phyloP scores from a whole-genome alignment of 2,329 filamentous ascomycete genomes.

The Pseudopyricularia cyperi region DNA sequence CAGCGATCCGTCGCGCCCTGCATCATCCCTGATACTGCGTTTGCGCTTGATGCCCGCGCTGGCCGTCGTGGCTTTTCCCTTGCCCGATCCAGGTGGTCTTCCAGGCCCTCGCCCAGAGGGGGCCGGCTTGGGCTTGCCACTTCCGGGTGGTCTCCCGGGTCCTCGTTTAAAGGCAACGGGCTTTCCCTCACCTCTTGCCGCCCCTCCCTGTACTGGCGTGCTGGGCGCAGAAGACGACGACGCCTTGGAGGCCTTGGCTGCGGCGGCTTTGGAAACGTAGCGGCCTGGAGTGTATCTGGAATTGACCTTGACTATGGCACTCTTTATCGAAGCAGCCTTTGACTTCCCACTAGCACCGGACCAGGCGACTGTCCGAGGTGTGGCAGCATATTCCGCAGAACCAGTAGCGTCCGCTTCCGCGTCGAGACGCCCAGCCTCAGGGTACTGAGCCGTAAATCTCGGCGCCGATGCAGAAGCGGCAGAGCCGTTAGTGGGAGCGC shows the following conservation, averaged over 20 bases:
- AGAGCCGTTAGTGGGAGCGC: slow-evolving; percentile 2
- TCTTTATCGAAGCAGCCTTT: slow-evolving; percentile 6
- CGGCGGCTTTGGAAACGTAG: neutral
- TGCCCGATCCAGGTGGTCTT: neutral
- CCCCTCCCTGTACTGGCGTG: neutral
- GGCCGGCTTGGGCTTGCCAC: neutral
- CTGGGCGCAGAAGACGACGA: neutral
- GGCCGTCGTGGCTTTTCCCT: neutral
- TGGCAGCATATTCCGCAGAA: neutral
- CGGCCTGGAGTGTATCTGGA: slow-evolving; percentile 8
- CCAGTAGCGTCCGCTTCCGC: neutral
- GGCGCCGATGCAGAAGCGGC: slow-evolving; percentile 1
- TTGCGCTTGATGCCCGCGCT: slow-evolving; percentile 7
- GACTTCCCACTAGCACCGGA: neutral
- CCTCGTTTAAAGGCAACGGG: neutral
- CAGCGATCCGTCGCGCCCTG: slow-evolving; percentile 5
- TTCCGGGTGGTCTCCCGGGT: neutral
- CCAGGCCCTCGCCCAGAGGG: neutral
- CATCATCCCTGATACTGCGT: slow-evolving; percentile 7
- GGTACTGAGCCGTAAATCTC: neutral
- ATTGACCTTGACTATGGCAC: slow-evolving; percentile 14
- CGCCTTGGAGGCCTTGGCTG: slow-evolving; percentile 3
- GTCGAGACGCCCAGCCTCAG: neutral
- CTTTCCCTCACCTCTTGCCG: neutral
- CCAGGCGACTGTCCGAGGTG: neutral